Evolutionary conservation across 2,329 filamentous ascomycete genomes (phyloP), one percentile per base, ranked within the genome.

Genomic region (Meredithiella fracta): DNA sequence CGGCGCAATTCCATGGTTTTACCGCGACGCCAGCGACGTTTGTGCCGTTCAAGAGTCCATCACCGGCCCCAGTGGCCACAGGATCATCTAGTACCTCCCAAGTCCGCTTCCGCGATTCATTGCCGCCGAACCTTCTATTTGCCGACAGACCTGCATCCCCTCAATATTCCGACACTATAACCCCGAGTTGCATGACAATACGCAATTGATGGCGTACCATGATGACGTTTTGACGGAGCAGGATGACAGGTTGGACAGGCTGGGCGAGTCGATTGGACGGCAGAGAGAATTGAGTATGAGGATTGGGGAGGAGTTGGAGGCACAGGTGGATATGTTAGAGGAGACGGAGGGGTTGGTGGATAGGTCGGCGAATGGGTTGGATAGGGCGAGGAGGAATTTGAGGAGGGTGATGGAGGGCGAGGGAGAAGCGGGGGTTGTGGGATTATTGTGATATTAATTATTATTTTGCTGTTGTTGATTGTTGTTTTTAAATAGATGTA

Each of bases 301-400:
- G 71, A 97, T 98, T 64, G 91, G 92, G 29, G 86, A 96, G 67
- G 92, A 98, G 73, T 75, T 98, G 37, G 92, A 97, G 63, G 84
- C 82, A 62, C 92, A 98, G 64, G 85, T 94, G 38, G 76, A 84
- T 62, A 74, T 98, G 73, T 74, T 98, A 29, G 91, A 96, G 66
- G 91, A 95, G 63, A 81, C 94, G 47, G 92, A 97, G 65, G 77
- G 78, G 47, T 77, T 83, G 20, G 85, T 90, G 6, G 89, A 95
- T 66, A 73, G 90, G 58, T 90, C 97, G 69, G 78, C 84, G 66
- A 74, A 73, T 25, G 80, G 86, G 52, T 73, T 98, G 53, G 80
- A 89, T 61, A 75, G 86, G 8, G 92, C 91, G 31, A 77, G 80
- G 62, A 78, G 77, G 61, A 75, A 83, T 62, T 71, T 98, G 60